These are phyloP conservation scores for Chalciporus chontae DNA, from an alignment of 768 basidiomycete genomes.

Conservation along the genomic window DNA sequence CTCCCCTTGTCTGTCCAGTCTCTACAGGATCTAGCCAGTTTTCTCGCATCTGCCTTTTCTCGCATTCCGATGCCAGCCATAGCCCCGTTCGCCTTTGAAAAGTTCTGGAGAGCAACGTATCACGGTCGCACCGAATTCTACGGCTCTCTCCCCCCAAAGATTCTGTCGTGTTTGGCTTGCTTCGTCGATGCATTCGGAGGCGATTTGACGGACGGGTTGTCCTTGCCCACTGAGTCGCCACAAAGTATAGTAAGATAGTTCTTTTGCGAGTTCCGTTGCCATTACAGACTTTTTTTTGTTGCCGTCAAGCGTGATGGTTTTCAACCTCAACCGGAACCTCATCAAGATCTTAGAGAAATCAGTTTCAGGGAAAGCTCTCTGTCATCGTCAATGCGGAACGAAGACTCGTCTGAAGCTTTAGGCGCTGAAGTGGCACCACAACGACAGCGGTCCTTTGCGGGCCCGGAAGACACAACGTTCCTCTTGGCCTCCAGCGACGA, in stretches of 20 bases:
- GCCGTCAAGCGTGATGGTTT: constrained; percentile 7
- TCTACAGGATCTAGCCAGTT: constrained; percentile 40
- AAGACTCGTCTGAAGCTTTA: neutral
- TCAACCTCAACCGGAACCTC: neutral
- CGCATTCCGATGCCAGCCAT: constrained; percentile 44
- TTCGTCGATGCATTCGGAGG: constrained; percentile 47
- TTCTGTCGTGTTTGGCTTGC: constrained; percentile 44
- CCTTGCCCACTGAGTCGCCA: constrained; percentile 36
- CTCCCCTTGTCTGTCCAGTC: constrained; percentile 39
- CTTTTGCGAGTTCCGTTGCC: constrained; percentile 4
- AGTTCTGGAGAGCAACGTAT: constrained; percentile 58
- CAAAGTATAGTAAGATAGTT: constrained; percentile 27
- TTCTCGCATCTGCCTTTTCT: constrained; percentile 51
- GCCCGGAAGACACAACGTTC: constrained; percentile 11
- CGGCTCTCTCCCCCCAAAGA: constrained; percentile 37
- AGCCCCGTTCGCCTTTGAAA: constrained; percentile 51
- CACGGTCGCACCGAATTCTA: constrained; percentile 38
- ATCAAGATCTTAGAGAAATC: constrained; percentile 9
- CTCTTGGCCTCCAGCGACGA: constrained; percentile 4
- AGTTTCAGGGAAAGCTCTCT: constrained; percentile 23
- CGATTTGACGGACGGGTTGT: constrained; percentile 44
- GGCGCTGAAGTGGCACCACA: neutral
- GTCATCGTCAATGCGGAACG: neutral
- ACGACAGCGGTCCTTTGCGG: neutral
- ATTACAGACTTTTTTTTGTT: constrained; percentile 16